phyloP scores from a whole-genome alignment of 2,329 filamentous ascomycete species.

The Exophiala sideris region DNA sequence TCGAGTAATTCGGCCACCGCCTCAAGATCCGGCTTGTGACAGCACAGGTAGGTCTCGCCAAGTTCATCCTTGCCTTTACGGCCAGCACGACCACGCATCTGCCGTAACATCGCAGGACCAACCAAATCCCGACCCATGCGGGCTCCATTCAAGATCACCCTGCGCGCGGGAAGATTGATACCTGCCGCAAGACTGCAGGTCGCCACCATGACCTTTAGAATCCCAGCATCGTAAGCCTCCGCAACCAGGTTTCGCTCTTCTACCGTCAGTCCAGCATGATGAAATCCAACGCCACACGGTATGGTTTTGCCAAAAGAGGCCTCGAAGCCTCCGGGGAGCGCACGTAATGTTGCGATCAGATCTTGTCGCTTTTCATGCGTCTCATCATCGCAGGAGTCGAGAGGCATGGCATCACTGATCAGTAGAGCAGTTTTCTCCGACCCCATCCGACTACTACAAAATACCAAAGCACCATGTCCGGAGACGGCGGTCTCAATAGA shows the following conservation, averaged over 20 bases:
- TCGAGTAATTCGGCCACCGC: conserved; percentile 68
- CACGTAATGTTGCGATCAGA: conserved; percentile 63
- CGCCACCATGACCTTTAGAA: conserved; percentile 68
- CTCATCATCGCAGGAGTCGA: conserved; percentile 42
- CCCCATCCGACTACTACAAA: conserved; percentile 65
- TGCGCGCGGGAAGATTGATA: conserved; percentile 69
- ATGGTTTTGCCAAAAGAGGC: conserved; percentile 62
- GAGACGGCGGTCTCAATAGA: conserved; percentile 65
- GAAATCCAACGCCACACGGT: conserved; percentile 67
- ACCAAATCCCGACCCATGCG: conserved; percentile 73
- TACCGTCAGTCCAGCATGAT: conserved; percentile 63
- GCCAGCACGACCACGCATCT: conserved; percentile 76
- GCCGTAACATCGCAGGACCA: conserved; percentile 74
- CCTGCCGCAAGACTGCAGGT: conserved; percentile 78
- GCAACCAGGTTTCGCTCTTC: conserved; percentile 73
- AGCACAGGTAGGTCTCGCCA: conserved; percentile 75
- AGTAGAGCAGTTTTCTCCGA: conserved; percentile 67
- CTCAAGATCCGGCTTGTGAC: conserved; percentile 64
- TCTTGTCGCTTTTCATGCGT: conserved; percentile 60
- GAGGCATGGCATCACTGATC: conserved; percentile 65
- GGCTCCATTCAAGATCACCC: conserved; percentile 72
- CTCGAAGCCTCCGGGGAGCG: conserved; percentile 64
- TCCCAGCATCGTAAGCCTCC: conserved; percentile 65
- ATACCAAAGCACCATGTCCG: conserved; percentile 69
- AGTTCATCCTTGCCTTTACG: conserved; percentile 75